Percentiles rank a stretch among this genome's conserved stretches.
phyloP scores from a whole-genome alignment of 2,329 filamentous ascomycete species.

The Capronia americana region DNA sequence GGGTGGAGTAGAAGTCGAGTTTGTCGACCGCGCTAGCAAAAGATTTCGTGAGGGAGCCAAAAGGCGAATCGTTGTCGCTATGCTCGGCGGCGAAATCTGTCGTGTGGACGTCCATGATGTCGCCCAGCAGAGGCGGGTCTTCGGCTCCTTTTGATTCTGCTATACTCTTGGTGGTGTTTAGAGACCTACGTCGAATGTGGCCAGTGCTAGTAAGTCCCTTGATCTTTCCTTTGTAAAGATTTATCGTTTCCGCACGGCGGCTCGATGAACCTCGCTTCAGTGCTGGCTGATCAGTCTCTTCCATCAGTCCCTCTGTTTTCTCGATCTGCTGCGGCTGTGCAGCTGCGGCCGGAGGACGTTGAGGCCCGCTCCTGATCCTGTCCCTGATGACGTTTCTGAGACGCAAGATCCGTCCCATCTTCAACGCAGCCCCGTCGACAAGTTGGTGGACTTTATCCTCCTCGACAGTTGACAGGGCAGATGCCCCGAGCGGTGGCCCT shows the following conservation, averaged over 20 bases:
- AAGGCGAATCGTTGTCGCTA: constrained; percentile 30
- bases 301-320: background rate
- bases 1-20: constrained; percentile 33
- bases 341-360: background rate
- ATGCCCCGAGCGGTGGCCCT: background rate
- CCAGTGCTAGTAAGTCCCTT: constrained; percentile 28
- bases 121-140: constrained; percentile 29
- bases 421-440: constrained; percentile 8
- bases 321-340: background rate
- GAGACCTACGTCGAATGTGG: constrained; percentile 28
- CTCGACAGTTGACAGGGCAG: background rate
- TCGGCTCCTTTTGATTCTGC: constrained; percentile 8
- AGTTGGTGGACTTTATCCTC: background rate
- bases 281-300: background rate
- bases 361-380: constrained; percentile 13
- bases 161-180: constrained; percentile 21
- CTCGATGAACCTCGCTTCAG: constrained; percentile 11
- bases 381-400: constrained; percentile 22
- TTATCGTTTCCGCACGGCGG: constrained; percentile 28
- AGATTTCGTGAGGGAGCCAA: constrained; percentile 36
- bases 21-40: constrained; percentile 39
- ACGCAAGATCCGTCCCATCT: constrained; percentile 22
- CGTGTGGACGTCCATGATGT: constrained; percentile 18
- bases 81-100: constrained; percentile 23
- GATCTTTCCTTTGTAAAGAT: constrained; percentile 33